Evolutionary conservation across 2,329 filamentous ascomycete genomes (phyloP), one percentile per base, ranked within the genome.

Genomic region (Podosphaera xanthii): DNA sequence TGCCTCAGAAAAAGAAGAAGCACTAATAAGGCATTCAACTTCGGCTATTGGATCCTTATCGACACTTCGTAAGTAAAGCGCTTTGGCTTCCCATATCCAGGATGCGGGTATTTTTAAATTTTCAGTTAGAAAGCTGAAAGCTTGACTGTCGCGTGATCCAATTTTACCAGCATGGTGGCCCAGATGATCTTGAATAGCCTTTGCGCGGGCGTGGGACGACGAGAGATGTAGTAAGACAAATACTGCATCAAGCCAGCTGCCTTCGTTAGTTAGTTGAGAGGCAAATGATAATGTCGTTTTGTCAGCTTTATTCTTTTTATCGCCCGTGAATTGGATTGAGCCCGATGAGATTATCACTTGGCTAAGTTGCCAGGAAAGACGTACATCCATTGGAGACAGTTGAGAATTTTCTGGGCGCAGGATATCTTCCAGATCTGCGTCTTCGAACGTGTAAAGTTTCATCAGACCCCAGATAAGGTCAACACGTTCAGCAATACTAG

Each of bases 81-180:
- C 90, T 68, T 90, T 87, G 22, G 92, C 87, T 61, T 87, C 81
- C 81, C 87, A 94, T 57, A 97, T 77, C 89, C 91, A 94, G 2
- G 77, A 70, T 1, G 76, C 71, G 0, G 91, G 88, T 49, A 97
- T 79, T 62, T 80, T 78, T 58, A 90, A 79, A 38, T 79, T 80
- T 52, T 77, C 73, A 0, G 78, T 78, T 31, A 92, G 73, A 12
- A 77, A 76, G 9, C 71, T 73, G 70, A 82, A 87, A 58, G 71
- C 76, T 14, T 72, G 68, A 62, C 77, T 76, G 7, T 76, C 73
- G 57, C 82, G 76, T 2, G 77, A 73, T 6, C 82, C 78, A 58
- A 94, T 81, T 22, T 77, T 72, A 35, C 77, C 77, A 1, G 86
- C 86, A 68, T 90, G 86, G 42, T 82, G 80, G 49, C 81, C 81